A percentile compares a stretch with the other conserved stretches of the same genome.
Conservation (phyloP, 129 eudicot species). For the Tagetes erecta region DNA sequence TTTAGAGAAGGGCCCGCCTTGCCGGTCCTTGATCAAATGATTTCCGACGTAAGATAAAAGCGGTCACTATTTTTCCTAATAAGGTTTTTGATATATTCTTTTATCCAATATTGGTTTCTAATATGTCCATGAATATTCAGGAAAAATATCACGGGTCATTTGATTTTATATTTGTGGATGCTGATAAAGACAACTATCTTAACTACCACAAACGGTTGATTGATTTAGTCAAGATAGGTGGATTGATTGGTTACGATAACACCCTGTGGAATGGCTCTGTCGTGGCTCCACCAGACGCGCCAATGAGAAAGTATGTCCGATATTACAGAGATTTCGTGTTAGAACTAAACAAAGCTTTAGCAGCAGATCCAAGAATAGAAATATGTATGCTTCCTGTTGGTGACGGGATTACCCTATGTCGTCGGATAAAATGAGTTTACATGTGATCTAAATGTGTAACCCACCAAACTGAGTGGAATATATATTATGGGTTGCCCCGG, state of each 20-base stretch:
- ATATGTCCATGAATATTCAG: constrained; percentile 31
- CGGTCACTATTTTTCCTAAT: neutral
- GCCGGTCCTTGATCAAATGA: constrained; percentile 84
- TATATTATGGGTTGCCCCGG: constrained; percentile 15
- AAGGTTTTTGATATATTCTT: neutral
- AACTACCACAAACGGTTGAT: constrained; percentile 82
- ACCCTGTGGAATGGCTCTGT: constrained; percentile 91
- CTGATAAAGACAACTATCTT: constrained; percentile 88
- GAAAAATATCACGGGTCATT: constrained; percentile 64
- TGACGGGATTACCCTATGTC: constrained; percentile 91
- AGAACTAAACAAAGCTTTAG: constrained; percentile 82
- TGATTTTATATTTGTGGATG: constrained; percentile 89
- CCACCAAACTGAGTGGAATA: neutral
- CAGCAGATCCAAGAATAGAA: constrained; percentile 83
- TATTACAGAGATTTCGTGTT: constrained; percentile 79
- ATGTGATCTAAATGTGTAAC: neutral
- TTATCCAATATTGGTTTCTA: neutral
- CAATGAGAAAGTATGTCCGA: constrained; percentile 77
- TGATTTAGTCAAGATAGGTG: constrained; percentile 80
- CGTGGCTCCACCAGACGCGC: constrained; percentile 72
- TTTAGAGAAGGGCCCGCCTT: constrained; percentile 82
- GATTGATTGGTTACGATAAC: constrained; percentile 92
- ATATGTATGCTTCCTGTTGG: constrained; percentile 93
- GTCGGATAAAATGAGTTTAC: constrained; percentile 53
- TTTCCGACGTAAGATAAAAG: constrained; percentile 47